Base-by-base conservation (phyloP, 371 early-diverging fungal species). In the Mucor saturninus region DNA sequence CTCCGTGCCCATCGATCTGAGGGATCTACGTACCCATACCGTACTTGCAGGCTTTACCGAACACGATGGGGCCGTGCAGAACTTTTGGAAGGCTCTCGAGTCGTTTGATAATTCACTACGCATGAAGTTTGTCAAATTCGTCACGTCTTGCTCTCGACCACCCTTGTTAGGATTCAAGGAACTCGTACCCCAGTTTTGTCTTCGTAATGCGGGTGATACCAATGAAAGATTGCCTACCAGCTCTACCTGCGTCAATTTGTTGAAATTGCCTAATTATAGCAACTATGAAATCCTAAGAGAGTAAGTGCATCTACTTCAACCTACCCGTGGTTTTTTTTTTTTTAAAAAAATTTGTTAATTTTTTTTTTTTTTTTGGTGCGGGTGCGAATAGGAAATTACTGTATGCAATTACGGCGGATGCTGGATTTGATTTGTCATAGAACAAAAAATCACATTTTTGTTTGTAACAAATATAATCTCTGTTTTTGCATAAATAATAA, bases 221-320 rank as follows among this genome's bases (percentile, higher is more conserved):
- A 76, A 84, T 56, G 74, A 76, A 8, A 76, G 92, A 35, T 67
- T 93, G 61, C 94, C 94, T 3, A 91, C 92, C n/a, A 88, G 92
- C 38, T 89, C 91, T 28, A 98, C 98, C 0, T 98, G 98, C 70
- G 92, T 98, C 62, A 98, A 98, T 72, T 76, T 97, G 51, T 76
- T 98, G 38, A 97, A 97, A 72, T 75, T 98, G 28, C 98, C 98
- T 0, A 78, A 83, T 11, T 98, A 92, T 69, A 81, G 81, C 38
- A 81, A 69, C 15, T 73, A 83, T 54, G 71, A 76, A 8, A 72
- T 77, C 9, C 68, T 93, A 65, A 80, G 75, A 71, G 72, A 81
- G 82, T 85, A 85, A 68, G 77, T 68, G 87, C 90, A 11, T 92
- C 26, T 14, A 4, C 26, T 3, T 28, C 7, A 10, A 8, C 26